These are phyloP conservation scores for Trichophyton mentagrophytes DNA, from an alignment of 2,329 filamentous ascomycete genomes.

Conservation along the genomic window DNA sequence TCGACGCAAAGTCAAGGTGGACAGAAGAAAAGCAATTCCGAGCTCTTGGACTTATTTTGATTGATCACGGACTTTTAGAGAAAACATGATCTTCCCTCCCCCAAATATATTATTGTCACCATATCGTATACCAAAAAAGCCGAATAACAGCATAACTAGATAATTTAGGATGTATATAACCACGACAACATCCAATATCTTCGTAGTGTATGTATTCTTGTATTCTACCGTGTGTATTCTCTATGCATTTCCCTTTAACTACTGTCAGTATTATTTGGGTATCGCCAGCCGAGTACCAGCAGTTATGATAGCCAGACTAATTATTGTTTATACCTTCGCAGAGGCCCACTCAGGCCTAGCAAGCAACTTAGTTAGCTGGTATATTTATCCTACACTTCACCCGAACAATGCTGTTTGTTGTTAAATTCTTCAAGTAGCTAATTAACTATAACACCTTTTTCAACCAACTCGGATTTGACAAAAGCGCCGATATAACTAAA, in stretches of 20 bases:
- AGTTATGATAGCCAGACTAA: background rate
- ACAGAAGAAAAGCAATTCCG: conserved; percentile 42
- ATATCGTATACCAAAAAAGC: background rate
- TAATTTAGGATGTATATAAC: background rate
- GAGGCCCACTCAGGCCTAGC: background rate
- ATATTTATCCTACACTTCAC: background rate
- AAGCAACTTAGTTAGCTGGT: background rate
- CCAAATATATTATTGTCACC: background rate
- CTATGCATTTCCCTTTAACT: background rate
- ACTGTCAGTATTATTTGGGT: background rate
- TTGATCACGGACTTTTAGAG: background rate
- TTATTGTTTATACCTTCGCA: background rate
- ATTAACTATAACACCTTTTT: background rate
- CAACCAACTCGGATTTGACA: background rate
- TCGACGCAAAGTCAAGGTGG: conserved; percentile 6
- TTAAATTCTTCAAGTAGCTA: background rate
- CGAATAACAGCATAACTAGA: background rate
- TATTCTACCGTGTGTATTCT: background rate
- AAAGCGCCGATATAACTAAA: background rate
- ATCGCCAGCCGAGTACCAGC: background rate
- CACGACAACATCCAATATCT: background rate
- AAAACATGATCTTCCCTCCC: background rate
- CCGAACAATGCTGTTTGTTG: background rate
- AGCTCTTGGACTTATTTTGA: conserved; percentile 45
- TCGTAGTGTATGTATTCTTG: no score